Conservation (phyloP, 148 eudicot species). For the Diospyros lotus region DNA sequence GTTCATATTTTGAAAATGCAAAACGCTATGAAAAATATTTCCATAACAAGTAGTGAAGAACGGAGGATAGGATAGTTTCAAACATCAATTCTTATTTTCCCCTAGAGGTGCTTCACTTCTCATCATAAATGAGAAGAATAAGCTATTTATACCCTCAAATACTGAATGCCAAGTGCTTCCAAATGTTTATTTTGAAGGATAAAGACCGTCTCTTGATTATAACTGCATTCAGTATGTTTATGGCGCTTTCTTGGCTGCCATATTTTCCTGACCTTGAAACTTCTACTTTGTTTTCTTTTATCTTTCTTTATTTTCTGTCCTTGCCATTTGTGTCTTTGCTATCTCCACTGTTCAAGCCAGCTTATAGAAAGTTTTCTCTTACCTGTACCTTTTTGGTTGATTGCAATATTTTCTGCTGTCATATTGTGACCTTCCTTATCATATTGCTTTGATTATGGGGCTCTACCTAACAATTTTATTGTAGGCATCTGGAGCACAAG, state of each 20-base stretch:
- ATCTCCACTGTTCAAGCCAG: background rate
- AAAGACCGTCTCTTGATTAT: background rate
- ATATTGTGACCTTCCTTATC: background rate
- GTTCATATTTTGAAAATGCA: background rate
- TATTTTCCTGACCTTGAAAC: background rate
- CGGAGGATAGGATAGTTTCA: background rate
- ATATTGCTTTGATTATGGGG: background rate
- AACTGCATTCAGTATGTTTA: background rate
- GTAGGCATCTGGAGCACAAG: slow-evolving; percentile 79
- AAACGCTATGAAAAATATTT: background rate
- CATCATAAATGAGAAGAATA: background rate
- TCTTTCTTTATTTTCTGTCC: background rate
- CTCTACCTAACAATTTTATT: slow-evolving; percentile 10
- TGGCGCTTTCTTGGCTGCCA: background rate
- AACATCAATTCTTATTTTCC: background rate
- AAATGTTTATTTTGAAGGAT: background rate
- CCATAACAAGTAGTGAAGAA: background rate
- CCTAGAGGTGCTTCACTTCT: background rate
- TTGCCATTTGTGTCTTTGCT: slow-evolving; percentile 2
- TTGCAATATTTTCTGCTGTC: background rate
- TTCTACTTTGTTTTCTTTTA: background rate
- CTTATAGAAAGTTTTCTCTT: background rate
- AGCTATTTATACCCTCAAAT: background rate
- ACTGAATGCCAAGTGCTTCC: background rate
- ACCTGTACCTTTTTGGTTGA: background rate